Base-by-base conservation (phyloP, 805 yeast genomes). In the Starmerella kuoi region DNA sequence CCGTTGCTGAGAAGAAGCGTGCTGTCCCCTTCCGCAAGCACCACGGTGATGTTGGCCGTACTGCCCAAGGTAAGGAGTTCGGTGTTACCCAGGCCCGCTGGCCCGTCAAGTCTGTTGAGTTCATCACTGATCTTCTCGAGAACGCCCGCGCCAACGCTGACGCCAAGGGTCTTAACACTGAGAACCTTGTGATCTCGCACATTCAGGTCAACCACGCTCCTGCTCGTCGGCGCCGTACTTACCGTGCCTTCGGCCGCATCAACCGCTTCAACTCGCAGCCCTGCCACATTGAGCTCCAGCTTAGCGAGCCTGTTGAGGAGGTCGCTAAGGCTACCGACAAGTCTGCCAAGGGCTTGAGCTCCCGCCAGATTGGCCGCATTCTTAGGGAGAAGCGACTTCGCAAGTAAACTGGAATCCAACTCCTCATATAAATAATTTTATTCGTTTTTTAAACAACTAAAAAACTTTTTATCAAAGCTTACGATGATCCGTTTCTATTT, bases 201-300 rank as follows among this genome's bases (percentile, higher is more conserved):
- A 88, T 91, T 68, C 98, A 91, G 78, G 98, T 88, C 66, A 91
- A 91, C 94, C 95, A 86, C 71, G 98, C 98, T 64, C 98, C 99
- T 74, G 86, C 86, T 76, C 94, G 85, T 76, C 91, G 97, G 79
- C 88, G 99, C 78, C 86, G 99, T 77, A 91, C 98, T 66, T 91
- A 76, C 95, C 87, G 99, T 81, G 99, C 99, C 64, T 97, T 88
- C 81, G 99, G 99, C 83, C 91, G 98, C 81, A 84, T 86, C 69
- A 91, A 88, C 75, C 94, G 95, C 64, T 91, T 86, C 91, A 93
- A 86, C 76, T 84, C 97, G 51, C 76, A 87, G 63, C 98, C 98
- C 68, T 87, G 93, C 64, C 99, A 91, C 83, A 88, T 91, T 69
- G 98, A 91, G 78, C 76, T 91, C 66, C 79, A 85, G 66, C 75